Percentiles rank a stretch among this genome's conserved stretches.
phyloP scores from a whole-genome alignment of 768 basidiomycete genomes.

The Pleurotus cornucopiae region DNA sequence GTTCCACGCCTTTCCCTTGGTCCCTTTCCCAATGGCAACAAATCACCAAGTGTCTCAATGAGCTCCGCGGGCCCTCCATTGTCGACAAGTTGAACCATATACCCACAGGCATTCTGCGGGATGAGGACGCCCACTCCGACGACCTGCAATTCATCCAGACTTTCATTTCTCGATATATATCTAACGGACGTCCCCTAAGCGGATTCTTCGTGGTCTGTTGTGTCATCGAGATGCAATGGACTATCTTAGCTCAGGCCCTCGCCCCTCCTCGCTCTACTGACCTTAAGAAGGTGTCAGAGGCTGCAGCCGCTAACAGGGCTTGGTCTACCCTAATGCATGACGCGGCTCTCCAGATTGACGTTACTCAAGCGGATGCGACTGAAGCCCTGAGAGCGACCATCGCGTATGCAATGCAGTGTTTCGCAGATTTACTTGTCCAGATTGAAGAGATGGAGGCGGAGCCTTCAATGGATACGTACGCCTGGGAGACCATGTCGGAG shows the following conservation, averaged over 20 bases:
- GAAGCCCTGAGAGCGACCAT: conserved; percentile 43
- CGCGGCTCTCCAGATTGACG: conserved; percentile 38
- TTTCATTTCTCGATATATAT: conserved; percentile 71
- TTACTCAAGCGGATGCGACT: conserved; percentile 31
- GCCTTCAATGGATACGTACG: conserved; percentile 80
- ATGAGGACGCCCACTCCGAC: conserved; percentile 46
- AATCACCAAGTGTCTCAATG: conserved; percentile 48
- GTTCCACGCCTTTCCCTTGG: conserved; percentile 76
- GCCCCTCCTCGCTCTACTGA: conserved; percentile 26
- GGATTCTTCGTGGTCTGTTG: conserved; percentile 91
- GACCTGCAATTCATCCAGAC: conserved; percentile 57
- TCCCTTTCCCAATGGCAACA: conserved; percentile 58
- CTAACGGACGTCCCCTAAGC: conserved; percentile 72
- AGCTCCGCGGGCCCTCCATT: conserved; percentile 59
- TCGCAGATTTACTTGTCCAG: conserved; percentile 71
- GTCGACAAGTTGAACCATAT: conserved; percentile 74
- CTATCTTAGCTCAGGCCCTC: conserved; percentile 70
- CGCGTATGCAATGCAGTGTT: conserved; percentile 67
- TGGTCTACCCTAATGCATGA: conserved; percentile 68
- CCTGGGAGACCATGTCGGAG: conserved; percentile 91
- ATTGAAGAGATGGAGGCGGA: conserved; percentile 81
- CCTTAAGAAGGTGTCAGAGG: conserved; percentile 46
- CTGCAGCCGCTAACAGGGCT: conserved; percentile 79
- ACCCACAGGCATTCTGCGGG: conserved; percentile 57
- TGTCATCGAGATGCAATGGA: conserved; percentile 82